Conservation (phyloP, 73 alveolate genomes). For the Paramecium octaurelia region DNA sequence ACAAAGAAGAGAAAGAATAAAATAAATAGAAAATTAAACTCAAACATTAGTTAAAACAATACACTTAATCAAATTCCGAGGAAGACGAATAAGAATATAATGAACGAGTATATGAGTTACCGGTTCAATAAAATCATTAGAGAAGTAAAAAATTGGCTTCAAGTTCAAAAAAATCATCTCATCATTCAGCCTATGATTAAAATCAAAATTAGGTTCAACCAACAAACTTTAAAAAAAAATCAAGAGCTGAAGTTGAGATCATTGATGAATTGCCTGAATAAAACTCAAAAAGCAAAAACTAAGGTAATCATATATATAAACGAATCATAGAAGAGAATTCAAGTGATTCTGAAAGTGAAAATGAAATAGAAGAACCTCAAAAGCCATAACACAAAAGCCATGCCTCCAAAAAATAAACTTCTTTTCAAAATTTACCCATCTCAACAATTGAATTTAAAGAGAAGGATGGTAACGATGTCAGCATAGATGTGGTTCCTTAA, state of each 20-base stretch:
- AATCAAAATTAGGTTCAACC: neutral
- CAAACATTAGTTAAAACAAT: neutral
- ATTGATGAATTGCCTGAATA: neutral
- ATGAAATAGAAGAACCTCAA: neutral
- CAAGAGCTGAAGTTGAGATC: neutral
- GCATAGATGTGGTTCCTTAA: neutral
- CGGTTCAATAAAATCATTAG: neutral
- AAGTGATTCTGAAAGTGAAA: neutral
- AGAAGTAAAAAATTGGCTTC: neutral
- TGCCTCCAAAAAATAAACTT: neutral
- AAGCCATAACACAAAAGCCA: neutral
- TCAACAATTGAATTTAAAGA: neutral
- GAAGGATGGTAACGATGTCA: neutral
- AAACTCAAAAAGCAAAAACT: neutral
- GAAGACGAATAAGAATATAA: neutral
- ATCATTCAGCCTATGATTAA: neutral
- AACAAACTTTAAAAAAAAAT: neutral
- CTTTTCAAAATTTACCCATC: neutral
- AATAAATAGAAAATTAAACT: neutral
- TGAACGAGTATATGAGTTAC: neutral
- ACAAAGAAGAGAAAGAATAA: neutral
- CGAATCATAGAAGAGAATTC: neutral
- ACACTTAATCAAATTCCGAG: neutral
- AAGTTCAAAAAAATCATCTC: neutral
- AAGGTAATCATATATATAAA: neutral